A percentile compares a stretch with the other conserved stretches of the same genome.
phyloP scores from a whole-genome alignment of 768 basidiomycete genomes.

The Xerocomus brunneocitrinus region DNA sequence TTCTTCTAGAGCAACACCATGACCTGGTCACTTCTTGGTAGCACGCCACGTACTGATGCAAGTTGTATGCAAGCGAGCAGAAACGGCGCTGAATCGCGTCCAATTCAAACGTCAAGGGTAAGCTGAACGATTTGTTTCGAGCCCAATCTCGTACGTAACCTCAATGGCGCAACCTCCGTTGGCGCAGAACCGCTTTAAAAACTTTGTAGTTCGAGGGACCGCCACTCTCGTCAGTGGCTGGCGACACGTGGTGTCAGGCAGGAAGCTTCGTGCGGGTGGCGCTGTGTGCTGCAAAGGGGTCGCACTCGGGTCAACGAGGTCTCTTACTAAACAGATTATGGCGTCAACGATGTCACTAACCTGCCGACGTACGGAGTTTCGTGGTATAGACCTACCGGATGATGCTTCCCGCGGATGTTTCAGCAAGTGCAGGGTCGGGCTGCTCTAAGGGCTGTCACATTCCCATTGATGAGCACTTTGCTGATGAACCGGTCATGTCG shows the following conservation, averaged over 20 bases:
- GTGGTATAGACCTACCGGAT: not conserved
- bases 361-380: conserved; percentile 1
- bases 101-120: not conserved
- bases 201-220: conserved; percentile 10
- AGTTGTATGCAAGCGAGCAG: not conserved
- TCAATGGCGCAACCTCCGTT: conserved; percentile 17
- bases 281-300: conserved; percentile 3
- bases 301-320: not conserved
- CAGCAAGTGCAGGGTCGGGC: not conserved
- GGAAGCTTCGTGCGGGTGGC: conserved; percentile 19
- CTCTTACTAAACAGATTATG: conserved; percentile 1
- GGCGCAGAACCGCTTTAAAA: not conserved
- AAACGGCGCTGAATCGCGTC: conserved; percentile 2
- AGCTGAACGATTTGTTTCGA: conserved; percentile 4
- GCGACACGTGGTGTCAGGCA: conserved; percentile 21
- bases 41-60: not conserved
- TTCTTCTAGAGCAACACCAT: not conserved
- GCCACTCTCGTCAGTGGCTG: conserved; percentile 19
- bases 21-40: too few species aligned
- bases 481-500: not conserved
- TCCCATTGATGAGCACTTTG: not conserved
- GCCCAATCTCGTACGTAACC: conserved; percentile 15
- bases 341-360: conserved; percentile 5
- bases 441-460: not conserved
- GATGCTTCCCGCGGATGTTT: not conserved